phyloP scores from a whole-genome alignment of 495 filamentous ascomycete species.

The Penicillium nucicola region DNA sequence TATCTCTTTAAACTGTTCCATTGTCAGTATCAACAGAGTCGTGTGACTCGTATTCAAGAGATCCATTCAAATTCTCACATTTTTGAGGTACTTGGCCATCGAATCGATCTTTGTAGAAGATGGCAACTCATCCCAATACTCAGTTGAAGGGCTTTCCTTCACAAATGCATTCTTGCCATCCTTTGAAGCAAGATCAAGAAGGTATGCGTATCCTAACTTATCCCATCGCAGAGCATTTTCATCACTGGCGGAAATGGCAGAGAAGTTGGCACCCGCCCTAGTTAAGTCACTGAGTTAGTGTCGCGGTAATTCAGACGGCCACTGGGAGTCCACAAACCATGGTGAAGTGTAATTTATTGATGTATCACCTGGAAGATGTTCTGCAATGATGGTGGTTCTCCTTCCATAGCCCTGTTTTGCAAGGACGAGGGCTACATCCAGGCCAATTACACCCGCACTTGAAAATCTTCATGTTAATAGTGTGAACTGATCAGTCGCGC shows the following conservation, averaged over 20 bases:
- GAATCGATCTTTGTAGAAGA: slow-evolving; percentile 22
- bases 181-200: slow-evolving; percentile 18
- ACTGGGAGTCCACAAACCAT: slow-evolving; percentile 18
- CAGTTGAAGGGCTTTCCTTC: slow-evolving; percentile 19
- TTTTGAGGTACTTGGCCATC: slow-evolving; percentile 27
- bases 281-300: too few species aligned
- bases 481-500: not conserved
- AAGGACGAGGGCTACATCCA: slow-evolving; percentile 32
- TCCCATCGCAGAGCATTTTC: slow-evolving; percentile 31
- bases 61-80: slow-evolving; percentile 11
- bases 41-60: too few species aligned
- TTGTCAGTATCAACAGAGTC: not conserved
- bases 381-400: slow-evolving; percentile 26
- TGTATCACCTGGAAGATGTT: slow-evolving; percentile 30
- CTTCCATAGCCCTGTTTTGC: slow-evolving; percentile 23
- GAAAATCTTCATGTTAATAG: not conserved
- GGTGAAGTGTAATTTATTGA: slow-evolving; percentile 29
- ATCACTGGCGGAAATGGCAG: slow-evolving; percentile 30
- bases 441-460: slow-evolving; percentile 33
- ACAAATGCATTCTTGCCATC: slow-evolving; percentile 22
- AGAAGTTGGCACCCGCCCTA: slow-evolving; percentile 36
- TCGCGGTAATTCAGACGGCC: too few species aligned
- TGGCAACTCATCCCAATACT: slow-evolving; percentile 32
- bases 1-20: slow-evolving; percentile 3
- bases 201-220: slow-evolving; percentile 22